Evolutionary conservation across 768 basidiomycete genomes (phyloP), one percentile per base, ranked within the genome.

Genomic region (Lentinula detonsa): DNA sequence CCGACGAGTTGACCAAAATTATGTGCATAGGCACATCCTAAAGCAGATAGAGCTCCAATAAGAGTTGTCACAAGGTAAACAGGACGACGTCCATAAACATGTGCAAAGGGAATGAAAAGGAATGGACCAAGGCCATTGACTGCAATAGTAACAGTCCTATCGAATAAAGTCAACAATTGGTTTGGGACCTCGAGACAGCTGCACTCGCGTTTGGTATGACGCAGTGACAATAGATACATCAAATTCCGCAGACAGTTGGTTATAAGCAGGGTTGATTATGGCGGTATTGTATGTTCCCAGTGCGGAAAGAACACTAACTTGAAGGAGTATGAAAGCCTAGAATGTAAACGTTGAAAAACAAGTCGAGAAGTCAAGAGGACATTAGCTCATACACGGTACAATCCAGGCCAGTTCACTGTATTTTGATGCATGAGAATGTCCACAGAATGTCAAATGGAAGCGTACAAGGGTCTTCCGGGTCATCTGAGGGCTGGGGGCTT

Each of bases 1-100:
- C 42, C 57, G 10, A 58, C 34, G 31, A 58, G 57, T 21, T 58
- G 57, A 39, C 57, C 57, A 48, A 46, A 58, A 34, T 45, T 58
- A 5, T 49, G 43, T 21, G 34, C 57, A 42, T 58, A 58, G 31
- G 42, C 57, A 34, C 57, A 58, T 33, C 57, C 57, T 6, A 58
- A 21, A 33, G 57, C 57, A 5, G 57, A 58, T 15, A 49, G 43
- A 34, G 18, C 42, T 18, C 57, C 57, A 15, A 58, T 58, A 11
- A 49, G 10, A 2, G 57, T 58, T 21, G 57, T 58, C 6, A 58
- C 43, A 28, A 58, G 34, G 21, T 58, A 58, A 2, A 58, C 46
- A 31, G 57, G 57, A 10, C 57, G 23, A 16, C 57, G 37, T 13
- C 57, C 57, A 21, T 58, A 58, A 15, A 48, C 57, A 46, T 58